Percentiles rank a stretch among this genome's conserved stretches.
Conservation (phyloP, 345 rosid genomes). For the Theobroma cacao region DNA sequence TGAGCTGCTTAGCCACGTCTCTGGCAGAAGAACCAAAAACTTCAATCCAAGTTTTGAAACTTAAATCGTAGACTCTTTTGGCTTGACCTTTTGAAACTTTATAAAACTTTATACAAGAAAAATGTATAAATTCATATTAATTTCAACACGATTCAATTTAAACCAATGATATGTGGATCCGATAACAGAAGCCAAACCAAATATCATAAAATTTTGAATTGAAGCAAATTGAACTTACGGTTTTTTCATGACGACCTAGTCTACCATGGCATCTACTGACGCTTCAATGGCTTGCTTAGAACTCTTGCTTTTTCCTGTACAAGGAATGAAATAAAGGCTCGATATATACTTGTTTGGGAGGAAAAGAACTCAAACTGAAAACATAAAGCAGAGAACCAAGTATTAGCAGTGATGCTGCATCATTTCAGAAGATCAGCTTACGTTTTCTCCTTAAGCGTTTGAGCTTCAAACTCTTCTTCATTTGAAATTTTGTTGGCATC, state of each 20-base stretch:
- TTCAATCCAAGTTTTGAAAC: no score
- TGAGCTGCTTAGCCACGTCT: no score
- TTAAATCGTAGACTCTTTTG: no score
- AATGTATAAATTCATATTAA: neutral
- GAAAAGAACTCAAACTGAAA: neutral
- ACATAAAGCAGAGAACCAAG: neutral
- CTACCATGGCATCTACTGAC: conserved; percentile 46
- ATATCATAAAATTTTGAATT: no score
- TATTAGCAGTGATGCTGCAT: no score
- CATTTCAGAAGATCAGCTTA: no score
- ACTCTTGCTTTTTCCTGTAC: conserved; percentile 27
- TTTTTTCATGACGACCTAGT: conserved; percentile 19
- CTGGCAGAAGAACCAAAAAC: no score
- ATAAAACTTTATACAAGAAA: no score
- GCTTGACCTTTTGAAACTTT: neutral
- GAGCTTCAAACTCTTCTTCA: conserved; percentile 58
- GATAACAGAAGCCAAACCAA: no score
- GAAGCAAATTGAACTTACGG: no score
- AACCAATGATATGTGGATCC: no score
- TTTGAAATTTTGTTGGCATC: conserved; percentile 28
- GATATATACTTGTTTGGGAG: neutral
- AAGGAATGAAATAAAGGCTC: neutral
- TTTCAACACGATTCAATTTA: neutral
- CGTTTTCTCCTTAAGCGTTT: conserved; percentile 44
- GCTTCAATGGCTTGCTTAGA: conserved; percentile 30